Evolutionary conservation across 306 rosid species (phyloP).

Genomic region (barrel medic (Medicago truncatula)): DNA sequence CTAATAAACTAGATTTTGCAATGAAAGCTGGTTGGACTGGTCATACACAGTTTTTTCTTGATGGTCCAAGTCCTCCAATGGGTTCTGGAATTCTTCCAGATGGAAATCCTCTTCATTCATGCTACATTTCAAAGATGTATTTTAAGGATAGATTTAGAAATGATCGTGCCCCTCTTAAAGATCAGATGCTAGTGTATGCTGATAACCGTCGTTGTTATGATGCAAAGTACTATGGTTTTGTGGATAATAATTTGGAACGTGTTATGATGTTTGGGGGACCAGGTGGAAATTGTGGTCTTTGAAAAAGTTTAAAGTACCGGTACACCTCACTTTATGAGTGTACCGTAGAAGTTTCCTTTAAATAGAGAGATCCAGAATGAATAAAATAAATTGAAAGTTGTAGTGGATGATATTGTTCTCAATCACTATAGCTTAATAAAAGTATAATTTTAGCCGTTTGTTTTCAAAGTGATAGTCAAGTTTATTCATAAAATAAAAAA

Average conservation of each 20-base stretch:
- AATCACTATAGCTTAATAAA: too few species aligned
- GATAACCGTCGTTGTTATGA: slow-evolving; percentile 10
- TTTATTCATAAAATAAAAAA: too few species aligned
- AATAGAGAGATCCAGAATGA: too few species aligned
- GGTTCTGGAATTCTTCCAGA: slow-evolving; percentile 34
- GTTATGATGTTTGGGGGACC: slow-evolving; percentile 16
- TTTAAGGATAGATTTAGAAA: not conserved
- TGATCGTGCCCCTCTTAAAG: not conserved
- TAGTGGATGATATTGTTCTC: too few species aligned
- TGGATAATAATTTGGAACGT: too few species aligned
- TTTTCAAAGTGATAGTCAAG: too few species aligned
- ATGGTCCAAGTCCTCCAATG: slow-evolving; percentile 9
- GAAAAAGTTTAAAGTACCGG: not conserved
- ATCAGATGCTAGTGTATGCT: not conserved
- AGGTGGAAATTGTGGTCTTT: slow-evolving; percentile 33
- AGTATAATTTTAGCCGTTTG: too few species aligned
- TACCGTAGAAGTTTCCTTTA: too few species aligned
- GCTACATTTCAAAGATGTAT: not conserved
- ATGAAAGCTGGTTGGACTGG: slow-evolving; percentile 22
- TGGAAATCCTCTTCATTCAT: not conserved
- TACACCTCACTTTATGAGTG: too few species aligned
- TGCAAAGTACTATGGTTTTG: slow-evolving; percentile 14
- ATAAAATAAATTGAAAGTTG: too few species aligned
- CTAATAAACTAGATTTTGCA: not conserved
- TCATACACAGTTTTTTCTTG: not conserved